Conservation (phyloP, 352 stramenopile genomes). For the Phytophthora tubulina region DNA sequence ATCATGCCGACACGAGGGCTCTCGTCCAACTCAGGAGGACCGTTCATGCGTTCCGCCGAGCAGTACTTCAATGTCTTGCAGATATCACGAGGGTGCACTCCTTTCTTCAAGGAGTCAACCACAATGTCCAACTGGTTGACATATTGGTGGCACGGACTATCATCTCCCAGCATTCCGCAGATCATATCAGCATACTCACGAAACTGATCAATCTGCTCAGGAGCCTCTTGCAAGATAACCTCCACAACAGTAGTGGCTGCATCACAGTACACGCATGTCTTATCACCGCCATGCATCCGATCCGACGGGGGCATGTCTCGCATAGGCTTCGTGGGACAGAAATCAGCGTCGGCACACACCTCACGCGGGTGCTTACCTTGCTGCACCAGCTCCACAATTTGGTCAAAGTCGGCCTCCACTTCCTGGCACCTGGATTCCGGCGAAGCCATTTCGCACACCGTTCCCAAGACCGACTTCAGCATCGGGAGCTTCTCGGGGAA, state of each 20-base stretch:
- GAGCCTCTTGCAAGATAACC: slow-evolving; percentile 54
- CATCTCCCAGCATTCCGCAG: slow-evolving; percentile 59
- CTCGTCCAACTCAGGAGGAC: slow-evolving; percentile 14
- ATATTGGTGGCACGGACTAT: slow-evolving; percentile 60
- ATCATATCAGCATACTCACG: slow-evolving; percentile 64
- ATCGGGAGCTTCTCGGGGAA: slow-evolving; percentile 51
- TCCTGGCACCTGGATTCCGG: slow-evolving; percentile 58
- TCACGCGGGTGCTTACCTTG: slow-evolving; percentile 55
- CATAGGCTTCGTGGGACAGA: slow-evolving; percentile 46
- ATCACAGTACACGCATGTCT: slow-evolving; percentile 72
- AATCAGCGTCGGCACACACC: slow-evolving; percentile 50
- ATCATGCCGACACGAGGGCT: slow-evolving; percentile 38
- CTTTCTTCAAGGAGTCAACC: slow-evolving; percentile 57
- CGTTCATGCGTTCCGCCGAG: slow-evolving; percentile 12
- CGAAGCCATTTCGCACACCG: slow-evolving; percentile 53
- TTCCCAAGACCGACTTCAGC: slow-evolving; percentile 53
- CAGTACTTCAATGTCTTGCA: slow-evolving; percentile 61
- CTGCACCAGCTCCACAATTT: slow-evolving; percentile 64
- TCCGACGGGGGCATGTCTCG: slow-evolving; percentile 11
- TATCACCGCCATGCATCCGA: slow-evolving; percentile 33
- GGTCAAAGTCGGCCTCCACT: slow-evolving; percentile 63
- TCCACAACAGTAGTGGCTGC: slow-evolving; percentile 56
- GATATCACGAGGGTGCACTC: slow-evolving; percentile 54
- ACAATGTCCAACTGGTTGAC: slow-evolving; percentile 55
- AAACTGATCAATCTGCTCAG: slow-evolving; percentile 59